A percentile compares a stretch with the other conserved stretches of the same genome.
Conservation (phyloP, 2,329 filamentous ascomycete species). For the Ascochyta clinopodiicola region DNA sequence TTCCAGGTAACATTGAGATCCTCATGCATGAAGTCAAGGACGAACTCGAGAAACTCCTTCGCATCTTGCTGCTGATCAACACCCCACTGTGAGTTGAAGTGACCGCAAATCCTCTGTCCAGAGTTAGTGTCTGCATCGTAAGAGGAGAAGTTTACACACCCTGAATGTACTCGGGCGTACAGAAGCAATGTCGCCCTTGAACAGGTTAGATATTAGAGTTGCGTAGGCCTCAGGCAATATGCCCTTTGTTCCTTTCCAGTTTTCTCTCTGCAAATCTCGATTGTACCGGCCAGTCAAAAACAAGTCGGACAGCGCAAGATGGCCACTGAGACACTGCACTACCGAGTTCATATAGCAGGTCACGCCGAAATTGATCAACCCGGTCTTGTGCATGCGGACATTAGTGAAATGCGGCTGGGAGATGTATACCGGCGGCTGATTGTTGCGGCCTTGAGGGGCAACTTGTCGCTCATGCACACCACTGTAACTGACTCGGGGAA, state of each 20-base stretch:
- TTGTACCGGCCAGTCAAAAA: constrained; percentile 70
- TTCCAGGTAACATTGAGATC: constrained; percentile 79
- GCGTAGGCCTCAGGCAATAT: constrained; percentile 68
- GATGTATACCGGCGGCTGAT: constrained; percentile 53
- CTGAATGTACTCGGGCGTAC: constrained; percentile 57
- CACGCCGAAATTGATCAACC: constrained; percentile 79
- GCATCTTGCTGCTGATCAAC: constrained; percentile 85
- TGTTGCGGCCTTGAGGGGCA: constrained; percentile 41
- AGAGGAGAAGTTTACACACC: constrained; percentile 29
- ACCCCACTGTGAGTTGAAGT: constrained; percentile 71
- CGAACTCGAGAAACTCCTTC: constrained; percentile 85
- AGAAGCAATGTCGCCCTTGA: constrained; percentile 63
- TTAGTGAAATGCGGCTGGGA: constrained; percentile 53
- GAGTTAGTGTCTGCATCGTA: constrained; percentile 22
- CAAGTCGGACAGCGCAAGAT: constrained; percentile 66
- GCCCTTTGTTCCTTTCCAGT: constrained; percentile 71
- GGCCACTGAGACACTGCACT: constrained; percentile 81
- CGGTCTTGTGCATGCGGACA: constrained; percentile 67
- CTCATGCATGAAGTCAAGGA: constrained; percentile 81
- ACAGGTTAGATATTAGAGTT: constrained; percentile 66
- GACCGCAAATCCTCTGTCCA: constrained; percentile 64
- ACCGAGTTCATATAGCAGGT: constrained; percentile 95
- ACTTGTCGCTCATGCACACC: constrained; percentile 71
- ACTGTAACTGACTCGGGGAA: constrained; percentile 74
- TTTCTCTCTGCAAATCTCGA: constrained; percentile 63